phyloP scores from a whole-genome alignment of 2,329 filamentous ascomycete genomes.

The Sporothrix phasma region DNA sequence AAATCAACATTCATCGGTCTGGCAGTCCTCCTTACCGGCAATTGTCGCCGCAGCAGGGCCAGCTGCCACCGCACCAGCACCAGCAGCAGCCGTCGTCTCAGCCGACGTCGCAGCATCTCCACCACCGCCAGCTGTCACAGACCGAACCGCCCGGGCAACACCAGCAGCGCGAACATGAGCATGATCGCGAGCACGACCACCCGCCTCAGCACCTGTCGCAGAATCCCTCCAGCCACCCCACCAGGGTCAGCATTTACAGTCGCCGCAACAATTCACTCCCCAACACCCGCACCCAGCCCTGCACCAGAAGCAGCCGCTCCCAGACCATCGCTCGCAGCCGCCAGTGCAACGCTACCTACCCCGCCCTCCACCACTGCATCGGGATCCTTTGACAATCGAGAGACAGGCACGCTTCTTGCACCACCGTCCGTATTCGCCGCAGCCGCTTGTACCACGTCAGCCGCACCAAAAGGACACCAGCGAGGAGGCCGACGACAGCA shows the following conservation, averaged over 20 bases:
- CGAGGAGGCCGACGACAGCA: background rate
- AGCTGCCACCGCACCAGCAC: conserved; percentile 23
- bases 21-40: conserved; percentile 37
- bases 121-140: background rate
- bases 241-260: conserved; percentile 2
- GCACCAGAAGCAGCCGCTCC: background rate
- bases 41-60: conserved; percentile 28
- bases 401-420: background rate
- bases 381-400: conserved; percentile 6
- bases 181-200: background rate
- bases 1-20: conserved; percentile 45
- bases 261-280: conserved; percentile 14
- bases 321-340: background rate
- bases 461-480: background rate
- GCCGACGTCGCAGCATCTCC: background rate
- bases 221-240: background rate
- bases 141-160: background rate
- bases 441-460: background rate
- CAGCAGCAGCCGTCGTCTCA: conserved; percentile 16
- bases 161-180: background rate
- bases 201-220: background rate
- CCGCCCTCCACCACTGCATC: background rate
- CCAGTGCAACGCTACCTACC: conserved; percentile 1
- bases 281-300: conserved; percentile 21
- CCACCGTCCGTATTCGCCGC: conserved; percentile 6